These are phyloP conservation scores for Leccinum angustisporum DNA, from an alignment of 1,284 basidiomycete species.

Conservation along the genomic window DNA sequence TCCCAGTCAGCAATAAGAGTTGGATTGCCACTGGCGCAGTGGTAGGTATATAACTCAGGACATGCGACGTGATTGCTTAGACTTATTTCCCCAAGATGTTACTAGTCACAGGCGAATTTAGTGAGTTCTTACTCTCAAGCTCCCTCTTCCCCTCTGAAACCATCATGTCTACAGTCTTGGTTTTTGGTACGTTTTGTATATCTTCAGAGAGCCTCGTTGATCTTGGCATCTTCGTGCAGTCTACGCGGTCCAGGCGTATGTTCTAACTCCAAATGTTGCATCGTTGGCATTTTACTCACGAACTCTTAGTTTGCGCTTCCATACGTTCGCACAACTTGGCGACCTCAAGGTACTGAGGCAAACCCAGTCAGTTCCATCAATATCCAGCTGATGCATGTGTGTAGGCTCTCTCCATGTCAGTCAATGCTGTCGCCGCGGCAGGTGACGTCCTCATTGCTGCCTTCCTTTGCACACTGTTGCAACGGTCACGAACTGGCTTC, in stretches of 20 bases:
- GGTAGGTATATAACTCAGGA: slow-evolving; percentile 12
- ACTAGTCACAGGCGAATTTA: slow-evolving; percentile 52
- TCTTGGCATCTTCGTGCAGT: slow-evolving; percentile 28
- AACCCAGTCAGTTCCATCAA: neutral
- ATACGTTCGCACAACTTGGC: slow-evolving; percentile 43
- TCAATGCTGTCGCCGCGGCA: slow-evolving; percentile 60
- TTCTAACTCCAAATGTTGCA: neutral
- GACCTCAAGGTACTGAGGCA: slow-evolving; percentile 25
- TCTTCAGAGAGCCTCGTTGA: slow-evolving; percentile 1
- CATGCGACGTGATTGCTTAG: neutral
- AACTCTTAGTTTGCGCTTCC: slow-evolving; percentile 29
- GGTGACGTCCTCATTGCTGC: slow-evolving; percentile 59
- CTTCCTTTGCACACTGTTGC: slow-evolving; percentile 51
- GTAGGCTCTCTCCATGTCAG: slow-evolving; percentile 47
- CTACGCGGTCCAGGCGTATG: slow-evolving; percentile 43
- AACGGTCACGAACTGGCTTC: slow-evolving; percentile 58
- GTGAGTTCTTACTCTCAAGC: slow-evolving; percentile 34
- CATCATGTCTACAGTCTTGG: slow-evolving; percentile 11
- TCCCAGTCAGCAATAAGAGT: slow-evolving; percentile 34
- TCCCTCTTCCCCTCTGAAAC: slow-evolving; percentile 5
- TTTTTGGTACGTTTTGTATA: slow-evolving; percentile 23
- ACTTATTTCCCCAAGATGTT: slow-evolving; percentile 18
- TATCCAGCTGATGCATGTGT: slow-evolving; percentile 1
- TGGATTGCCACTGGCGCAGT: slow-evolving; percentile 26
- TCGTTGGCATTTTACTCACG: neutral